A percentile compares a stretch with the other conserved stretches of the same genome.
Evolutionary conservation across 2,329 filamentous ascomycete species (phyloP).

Genomic region (Fusarium nodosum): DNA sequence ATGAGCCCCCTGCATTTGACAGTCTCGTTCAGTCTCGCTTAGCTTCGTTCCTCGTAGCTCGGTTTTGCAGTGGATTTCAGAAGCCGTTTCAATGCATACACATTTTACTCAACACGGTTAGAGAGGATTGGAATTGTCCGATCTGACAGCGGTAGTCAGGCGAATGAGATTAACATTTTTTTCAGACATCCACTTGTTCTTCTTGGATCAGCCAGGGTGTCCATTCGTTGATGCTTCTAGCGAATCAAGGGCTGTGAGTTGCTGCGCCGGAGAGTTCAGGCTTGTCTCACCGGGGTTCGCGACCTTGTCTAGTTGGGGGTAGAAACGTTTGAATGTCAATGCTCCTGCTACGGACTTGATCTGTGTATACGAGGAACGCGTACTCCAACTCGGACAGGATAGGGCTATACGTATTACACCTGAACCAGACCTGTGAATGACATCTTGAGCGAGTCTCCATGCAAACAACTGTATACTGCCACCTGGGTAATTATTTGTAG

Average conservation of each 20-base stretch:
- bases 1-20: neutral
- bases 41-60: neutral
- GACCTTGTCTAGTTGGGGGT: neutral
- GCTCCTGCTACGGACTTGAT: neutral
- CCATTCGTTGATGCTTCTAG: neutral
- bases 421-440: fast-evolving
- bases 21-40: conserved; percentile 20
- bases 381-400: neutral
- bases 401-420: neutral
- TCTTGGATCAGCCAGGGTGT: neutral
- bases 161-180: neutral
- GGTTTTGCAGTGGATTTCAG: neutral
- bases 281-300: neutral
- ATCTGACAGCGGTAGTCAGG: neutral
- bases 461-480: neutral
- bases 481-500: neutral
- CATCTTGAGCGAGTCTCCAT: fast-evolving
- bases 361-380: neutral
- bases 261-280: neutral
- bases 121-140: neutral
- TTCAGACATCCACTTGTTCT: neutral
- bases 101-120: neutral
- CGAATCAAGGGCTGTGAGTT: neutral
- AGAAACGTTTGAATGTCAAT: neutral
- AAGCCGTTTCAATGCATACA: neutral